Conservation (phyloP, 2,329 filamentous ascomycete species). For the Paracoccidioides brasiliensis region DNA sequence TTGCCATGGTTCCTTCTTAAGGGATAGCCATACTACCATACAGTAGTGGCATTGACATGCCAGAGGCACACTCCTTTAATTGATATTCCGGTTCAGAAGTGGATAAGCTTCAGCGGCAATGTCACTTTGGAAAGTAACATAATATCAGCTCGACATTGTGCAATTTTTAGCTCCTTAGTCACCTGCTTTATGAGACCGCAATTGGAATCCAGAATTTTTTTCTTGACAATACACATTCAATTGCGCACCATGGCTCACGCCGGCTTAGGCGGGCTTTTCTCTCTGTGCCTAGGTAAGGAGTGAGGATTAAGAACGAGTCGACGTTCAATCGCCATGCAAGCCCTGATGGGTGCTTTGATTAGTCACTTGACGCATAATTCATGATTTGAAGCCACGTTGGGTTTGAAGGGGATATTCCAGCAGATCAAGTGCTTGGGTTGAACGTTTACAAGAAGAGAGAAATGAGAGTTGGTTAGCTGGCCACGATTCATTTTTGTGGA, state of each 20-base stretch:
- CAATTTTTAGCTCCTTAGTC: too few species aligned
- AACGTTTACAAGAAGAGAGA: conserved; percentile 8
- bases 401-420: conserved; percentile 38
- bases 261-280: conserved; percentile 31
- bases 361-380: conserved; percentile 29
- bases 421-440: conserved; percentile 26
- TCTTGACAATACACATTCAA: conserved; percentile 49
- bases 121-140: conserved; percentile 32
- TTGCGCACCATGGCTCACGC: conserved; percentile 46
- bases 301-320: conserved; percentile 51
- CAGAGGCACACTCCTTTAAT: too few species aligned
- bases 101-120: conserved; percentile 71
- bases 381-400: conserved; percentile 41
- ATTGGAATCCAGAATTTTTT: conserved; percentile 36
- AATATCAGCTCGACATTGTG: too few species aligned
- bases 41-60: conserved; percentile 55
- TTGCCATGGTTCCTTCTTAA: too few species aligned
- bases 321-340: conserved; percentile 56
- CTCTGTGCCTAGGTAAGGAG: conserved; percentile 27
- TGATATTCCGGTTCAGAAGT: conserved; percentile 58
- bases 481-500: too few species aligned
- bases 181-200: too few species aligned
- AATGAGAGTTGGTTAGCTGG: too few species aligned
- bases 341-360: conserved; percentile 37
- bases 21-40: conserved; percentile 53